Percentiles rank a stretch among this genome's conserved stretches.
phyloP scores from a whole-genome alignment of 768 basidiomycete genomes.

The Pholiota conissans region DNA sequence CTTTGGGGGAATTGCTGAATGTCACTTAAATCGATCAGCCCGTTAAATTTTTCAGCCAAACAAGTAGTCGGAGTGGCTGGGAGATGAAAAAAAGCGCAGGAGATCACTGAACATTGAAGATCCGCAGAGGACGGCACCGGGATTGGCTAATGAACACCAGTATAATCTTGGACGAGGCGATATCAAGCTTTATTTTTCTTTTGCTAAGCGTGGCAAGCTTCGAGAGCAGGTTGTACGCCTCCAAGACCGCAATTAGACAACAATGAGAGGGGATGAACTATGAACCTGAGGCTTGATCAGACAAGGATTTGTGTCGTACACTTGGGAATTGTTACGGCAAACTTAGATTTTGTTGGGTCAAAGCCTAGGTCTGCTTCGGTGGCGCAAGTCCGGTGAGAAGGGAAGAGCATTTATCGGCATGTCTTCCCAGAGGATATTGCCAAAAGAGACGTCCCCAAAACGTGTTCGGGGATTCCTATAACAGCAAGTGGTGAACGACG shows the following conservation, averaged over 20 bases:
- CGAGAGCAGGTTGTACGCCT: neutral
- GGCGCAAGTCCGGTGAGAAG: slow-evolving; percentile 1
- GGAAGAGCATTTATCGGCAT: neutral
- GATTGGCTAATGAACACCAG: neutral
- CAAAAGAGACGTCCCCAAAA: slow-evolving; percentile 2
- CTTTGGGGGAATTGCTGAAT: neutral
- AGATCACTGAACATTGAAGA: slow-evolving; percentile 1
- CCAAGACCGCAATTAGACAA: neutral
- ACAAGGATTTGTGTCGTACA: neutral
- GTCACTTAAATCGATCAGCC: neutral
- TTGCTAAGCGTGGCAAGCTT: neutral
- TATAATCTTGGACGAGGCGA: neutral
- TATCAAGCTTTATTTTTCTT: neutral
- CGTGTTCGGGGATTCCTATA: slow-evolving; percentile 7
- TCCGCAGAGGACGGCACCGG: slow-evolving; percentile 4
- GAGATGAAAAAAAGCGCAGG: neutral
- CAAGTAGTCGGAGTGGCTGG: neutral
- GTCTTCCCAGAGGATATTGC: slow-evolving; percentile 3
- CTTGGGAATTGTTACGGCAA: slow-evolving; percentile 6
- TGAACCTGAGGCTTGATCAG: neutral
- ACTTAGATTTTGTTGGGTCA: neutral
- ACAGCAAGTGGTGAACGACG: slow-evolving; percentile 3
- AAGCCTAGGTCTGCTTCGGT: slow-evolving; percentile 1
- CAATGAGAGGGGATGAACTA: slow-evolving; percentile 1
- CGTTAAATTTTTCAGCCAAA: neutral